Base-by-base conservation (phyloP, 768 basidiomycete species). In the Suillus subluteus region DNA sequence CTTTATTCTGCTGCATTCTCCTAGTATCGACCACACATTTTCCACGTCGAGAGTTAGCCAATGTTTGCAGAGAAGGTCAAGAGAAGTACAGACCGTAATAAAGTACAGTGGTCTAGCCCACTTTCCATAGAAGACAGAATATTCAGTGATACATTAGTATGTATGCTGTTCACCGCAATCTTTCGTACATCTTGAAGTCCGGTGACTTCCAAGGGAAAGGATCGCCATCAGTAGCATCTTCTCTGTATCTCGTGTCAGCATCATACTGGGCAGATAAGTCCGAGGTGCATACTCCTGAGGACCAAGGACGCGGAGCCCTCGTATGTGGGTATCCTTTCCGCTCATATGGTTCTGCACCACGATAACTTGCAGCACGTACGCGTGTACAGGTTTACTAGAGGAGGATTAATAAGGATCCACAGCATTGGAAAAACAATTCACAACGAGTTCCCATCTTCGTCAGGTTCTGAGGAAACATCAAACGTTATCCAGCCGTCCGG, bases 241-340 rank as follows among this genome's bases (percentile, higher is more conserved):
- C 84, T 73, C 84, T 84, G 64, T 54, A 68, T 16, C 21, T 32
- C 16, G 32, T 68, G 50, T 63, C 38, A 37, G 56, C 41, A 68
- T 41, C 70, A 63, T 35, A 46, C 52, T 46, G 56, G 32, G 21
- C n/a, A 54, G 2, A 62, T 41, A 32, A 55, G 18, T 61, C n/a
- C 6, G 50, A 30, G 40, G 61, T 26, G 63, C 87, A 67, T 74
- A 96, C 96, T 91, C 91, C 8, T 88, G 77, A 3, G 95, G 92
- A 0, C 95, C 97, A 63, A 95, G 87, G n/a, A 98, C 85, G 43
- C 84, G 88, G 48, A 99, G 78, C 4, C 97, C 96, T 15, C 98
- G 88, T 21, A 99, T 93, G 79, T 99, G 98, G 11, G 98, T 99
- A 78, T 99, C 98, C 75, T 99, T 99, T 7, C 98, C 98, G 72